Evolutionary conservation across 2,329 filamentous ascomycete genomes (phyloP), one percentile per base, ranked within the genome.

Genomic region (Aphanocladium album): DNA sequence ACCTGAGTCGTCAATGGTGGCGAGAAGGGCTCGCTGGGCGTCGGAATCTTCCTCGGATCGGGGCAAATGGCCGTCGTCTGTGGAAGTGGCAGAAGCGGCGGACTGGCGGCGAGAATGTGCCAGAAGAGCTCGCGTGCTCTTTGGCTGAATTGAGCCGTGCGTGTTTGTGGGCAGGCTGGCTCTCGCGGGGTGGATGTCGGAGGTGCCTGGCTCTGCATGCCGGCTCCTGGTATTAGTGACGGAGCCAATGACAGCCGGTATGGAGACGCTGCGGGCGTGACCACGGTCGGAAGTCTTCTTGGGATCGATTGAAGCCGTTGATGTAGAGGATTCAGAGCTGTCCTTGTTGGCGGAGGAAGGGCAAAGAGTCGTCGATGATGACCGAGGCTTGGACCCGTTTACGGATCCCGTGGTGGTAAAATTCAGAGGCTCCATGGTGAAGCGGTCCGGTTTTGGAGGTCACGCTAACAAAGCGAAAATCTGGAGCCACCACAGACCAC

Each of bases 121-220:
- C 51, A 59, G n/a, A 46, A 62, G 57, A 16, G 61, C 56, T 60
- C 61, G 56, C 47, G 61, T 60, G 61, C 56, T 57, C 57, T 21
- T 63, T 55, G 59, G 47, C 59, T 52, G 55, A 25, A 61, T 57
- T 56, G 54, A 59, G 49, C 25, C 43, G 35, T 47, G 53, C 27
- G 51, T n/a, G 49, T 27, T 52, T 82, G 89, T 87, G 65, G 83
- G 88, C 63, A 88, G 78, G 71, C 80, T 87, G 60, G 85, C 79
- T 68, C 81, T 80, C 61, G 85, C 84, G 64, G 82, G 79, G 71
- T 83, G 79, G 64, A 79, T 77, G 60, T 81, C 79, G 62, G 81
- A 83, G 33, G 81, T 83, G 64, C 83, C 83, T 37, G 86, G 79
- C 67, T 89, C 85, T 60, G 80, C 81, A 70, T 83, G 79, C 60